Percentiles rank a stretch among this genome's conserved stretches.
Conservation (phyloP, 495 filamentous ascomycete species). For the Elaphomyces granulatus region DNA sequence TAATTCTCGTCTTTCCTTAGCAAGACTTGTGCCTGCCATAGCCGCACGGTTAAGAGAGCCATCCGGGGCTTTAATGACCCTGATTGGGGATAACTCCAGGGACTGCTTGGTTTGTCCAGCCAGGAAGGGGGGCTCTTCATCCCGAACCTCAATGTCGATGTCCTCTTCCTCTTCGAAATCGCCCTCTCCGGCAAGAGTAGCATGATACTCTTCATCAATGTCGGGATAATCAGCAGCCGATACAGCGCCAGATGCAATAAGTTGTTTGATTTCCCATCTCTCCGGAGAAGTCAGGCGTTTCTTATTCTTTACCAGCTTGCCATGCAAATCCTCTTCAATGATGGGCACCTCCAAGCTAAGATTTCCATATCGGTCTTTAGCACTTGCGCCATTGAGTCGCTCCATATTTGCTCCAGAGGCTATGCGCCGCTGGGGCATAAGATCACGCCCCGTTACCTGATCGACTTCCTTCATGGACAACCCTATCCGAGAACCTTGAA, state of each 20-base stretch:
- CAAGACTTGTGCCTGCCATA: conserved; percentile 80
- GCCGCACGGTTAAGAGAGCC: conserved; percentile 90
- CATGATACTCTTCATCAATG: conserved; percentile 85
- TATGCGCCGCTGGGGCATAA: conserved; percentile 65
- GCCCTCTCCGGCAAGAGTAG: conserved; percentile 70
- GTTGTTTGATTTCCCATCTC: conserved; percentile 90
- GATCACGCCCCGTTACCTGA: conserved; percentile 73
- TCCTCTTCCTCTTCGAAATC: conserved; percentile 93
- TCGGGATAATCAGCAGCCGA: conserved; percentile 89
- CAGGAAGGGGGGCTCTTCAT: conserved; percentile 93
- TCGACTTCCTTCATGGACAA: conserved; percentile 97
- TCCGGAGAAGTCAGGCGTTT: conserved; percentile 95
- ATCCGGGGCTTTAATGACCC: conserved; percentile 94
- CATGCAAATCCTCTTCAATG: conserved; percentile 46
- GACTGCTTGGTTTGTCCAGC: conserved; percentile 94
- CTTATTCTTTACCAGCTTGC: conserved; percentile 42
- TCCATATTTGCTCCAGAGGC: conserved; percentile 90
- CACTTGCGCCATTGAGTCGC: conserved; percentile 44
- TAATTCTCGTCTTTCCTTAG: conserved; percentile 80
- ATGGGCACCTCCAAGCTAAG: conserved; percentile 45
- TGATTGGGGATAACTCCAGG: conserved; percentile 83
- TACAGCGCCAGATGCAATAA: conserved; percentile 86
- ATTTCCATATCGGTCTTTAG: conserved; percentile 42
- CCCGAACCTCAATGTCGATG: conserved; percentile 88
- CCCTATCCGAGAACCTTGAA: conserved; percentile 65